These are phyloP conservation scores for Pichia inconspicua DNA, from an alignment of 1,139 yeast genomes.

Conservation along the genomic window DNA sequence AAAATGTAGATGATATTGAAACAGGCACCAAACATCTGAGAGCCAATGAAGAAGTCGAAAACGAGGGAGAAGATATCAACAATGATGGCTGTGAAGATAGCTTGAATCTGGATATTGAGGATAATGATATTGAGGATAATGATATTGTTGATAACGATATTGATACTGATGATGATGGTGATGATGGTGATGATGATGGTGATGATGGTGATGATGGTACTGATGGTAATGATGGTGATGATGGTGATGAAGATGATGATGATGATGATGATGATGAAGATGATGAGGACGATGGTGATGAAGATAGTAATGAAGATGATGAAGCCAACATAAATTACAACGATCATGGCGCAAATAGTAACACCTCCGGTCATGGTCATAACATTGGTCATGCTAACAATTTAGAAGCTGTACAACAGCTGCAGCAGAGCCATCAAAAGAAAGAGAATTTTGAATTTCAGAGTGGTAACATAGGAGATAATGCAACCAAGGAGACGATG, in stretches of 20 bases:
- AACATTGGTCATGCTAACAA: neutral
- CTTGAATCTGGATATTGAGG: constrained; percentile 14
- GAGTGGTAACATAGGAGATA: neutral
- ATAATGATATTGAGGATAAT: constrained; percentile 5
- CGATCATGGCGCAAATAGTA: too few relatives aligned
- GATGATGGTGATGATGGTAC: neutral
- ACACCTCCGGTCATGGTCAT: neutral
- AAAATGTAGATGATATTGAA: constrained; percentile 3
- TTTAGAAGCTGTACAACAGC: neutral
- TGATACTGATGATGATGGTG: neutral
- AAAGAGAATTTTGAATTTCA: neutral
- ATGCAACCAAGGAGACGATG: constrained; percentile 4
- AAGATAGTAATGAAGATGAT: too few relatives aligned
- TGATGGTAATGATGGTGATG: too few relatives aligned
- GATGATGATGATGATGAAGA: too few relatives aligned
- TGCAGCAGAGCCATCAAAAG: neutral
- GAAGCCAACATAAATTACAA: too few relatives aligned
- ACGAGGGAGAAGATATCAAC: constrained; percentile 1
- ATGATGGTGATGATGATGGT: neutral
- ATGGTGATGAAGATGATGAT: too few relatives aligned
- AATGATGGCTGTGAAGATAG: constrained; percentile 5
- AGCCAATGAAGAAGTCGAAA: neutral
- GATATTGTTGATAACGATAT: neutral
- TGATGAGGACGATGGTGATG: too few relatives aligned
- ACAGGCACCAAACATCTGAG: neutral